These are phyloP conservation scores for Zymoseptoria pseudotritici DNA, from an alignment of 2,329 filamentous ascomycete species.

Conservation along the genomic window DNA sequence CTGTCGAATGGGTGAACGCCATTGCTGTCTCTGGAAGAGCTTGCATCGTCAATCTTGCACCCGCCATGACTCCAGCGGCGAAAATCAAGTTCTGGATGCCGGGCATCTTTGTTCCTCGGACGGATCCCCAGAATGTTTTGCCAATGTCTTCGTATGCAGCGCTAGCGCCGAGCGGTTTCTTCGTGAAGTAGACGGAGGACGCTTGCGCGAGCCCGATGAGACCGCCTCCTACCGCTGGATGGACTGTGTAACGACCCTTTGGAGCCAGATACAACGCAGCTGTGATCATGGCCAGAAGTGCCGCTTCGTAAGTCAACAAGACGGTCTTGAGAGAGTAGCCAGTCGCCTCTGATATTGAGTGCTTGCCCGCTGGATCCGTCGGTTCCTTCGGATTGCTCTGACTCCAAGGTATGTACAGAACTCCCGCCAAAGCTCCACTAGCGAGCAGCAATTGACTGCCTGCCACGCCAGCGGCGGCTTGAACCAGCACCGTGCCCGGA, in stretches of 20 bases:
- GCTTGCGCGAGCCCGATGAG: not conserved
- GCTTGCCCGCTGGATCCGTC: not conserved
- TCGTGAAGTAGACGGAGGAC: not conserved
- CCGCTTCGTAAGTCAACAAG: not conserved
- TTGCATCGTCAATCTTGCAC: not conserved
- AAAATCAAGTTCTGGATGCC: not conserved
- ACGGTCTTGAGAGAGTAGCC: not conserved
- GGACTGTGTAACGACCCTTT: not conserved
- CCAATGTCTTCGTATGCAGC: not conserved
- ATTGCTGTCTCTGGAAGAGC: not conserved
- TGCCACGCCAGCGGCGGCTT: constrained; percentile 48
- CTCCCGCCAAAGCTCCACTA: not conserved
- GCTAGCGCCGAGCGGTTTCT: not conserved
- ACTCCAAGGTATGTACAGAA: not conserved
- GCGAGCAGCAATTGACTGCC: not conserved
- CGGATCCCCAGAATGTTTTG: not conserved
- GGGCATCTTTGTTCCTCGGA: not conserved
- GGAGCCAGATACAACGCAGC: not conserved
- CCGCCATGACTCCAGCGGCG: not conserved
- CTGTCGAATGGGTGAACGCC: not conserved
- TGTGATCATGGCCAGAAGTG: not conserved
- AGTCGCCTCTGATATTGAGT: not conserved
- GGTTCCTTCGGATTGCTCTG: not conserved
- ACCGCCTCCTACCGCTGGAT: not conserved
- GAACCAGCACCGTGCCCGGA: constrained; percentile 57